These are phyloP conservation scores for Botrytis cinerea DNA, from an alignment of 2,329 filamentous ascomycete species.

Conservation along the genomic window DNA sequence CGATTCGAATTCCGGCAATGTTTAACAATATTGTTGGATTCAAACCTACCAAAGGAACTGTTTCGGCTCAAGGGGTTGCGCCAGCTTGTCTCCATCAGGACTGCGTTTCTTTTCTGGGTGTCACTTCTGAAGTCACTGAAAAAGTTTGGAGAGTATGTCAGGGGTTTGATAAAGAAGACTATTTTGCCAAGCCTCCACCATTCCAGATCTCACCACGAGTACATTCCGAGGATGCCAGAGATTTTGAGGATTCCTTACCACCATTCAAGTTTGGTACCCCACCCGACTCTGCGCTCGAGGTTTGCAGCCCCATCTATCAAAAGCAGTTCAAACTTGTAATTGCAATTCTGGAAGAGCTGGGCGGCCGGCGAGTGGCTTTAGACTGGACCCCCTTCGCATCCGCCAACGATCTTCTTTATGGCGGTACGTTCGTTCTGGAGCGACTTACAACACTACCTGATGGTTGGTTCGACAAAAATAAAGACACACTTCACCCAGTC, in stretches of 20 bases:
- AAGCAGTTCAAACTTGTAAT: constrained; percentile 48
- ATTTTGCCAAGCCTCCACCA: constrained; percentile 48
- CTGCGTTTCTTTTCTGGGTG: constrained; percentile 53
- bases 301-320: constrained; percentile 47
- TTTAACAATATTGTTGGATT: constrained; percentile 53
- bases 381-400: constrained; percentile 51
- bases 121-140: constrained; percentile 49
- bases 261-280: constrained; percentile 54
- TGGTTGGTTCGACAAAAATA: constrained; percentile 48
- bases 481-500: constrained; percentile 51
- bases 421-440: constrained; percentile 54
- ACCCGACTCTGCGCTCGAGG: constrained; percentile 46
- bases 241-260: constrained; percentile 32
- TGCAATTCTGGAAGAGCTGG: constrained; percentile 44
- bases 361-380: constrained; percentile 39
- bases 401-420: constrained; percentile 54
- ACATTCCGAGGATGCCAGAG: constrained; percentile 29
- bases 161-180: constrained; percentile 50
- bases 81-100: constrained; percentile 57
- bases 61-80: constrained; percentile 49
- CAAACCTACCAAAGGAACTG: constrained; percentile 52
- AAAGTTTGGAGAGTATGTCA: constrained; percentile 51
- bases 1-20: constrained; percentile 51
- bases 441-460: constrained; percentile 48
- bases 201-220: neutral